Percentiles rank a stretch among this genome's conserved stretches.
These are phyloP conservation scores for Colletotrichum euphorbiae DNA, from an alignment of 2,329 filamentous ascomycete species.

Conservation along the genomic window DNA sequence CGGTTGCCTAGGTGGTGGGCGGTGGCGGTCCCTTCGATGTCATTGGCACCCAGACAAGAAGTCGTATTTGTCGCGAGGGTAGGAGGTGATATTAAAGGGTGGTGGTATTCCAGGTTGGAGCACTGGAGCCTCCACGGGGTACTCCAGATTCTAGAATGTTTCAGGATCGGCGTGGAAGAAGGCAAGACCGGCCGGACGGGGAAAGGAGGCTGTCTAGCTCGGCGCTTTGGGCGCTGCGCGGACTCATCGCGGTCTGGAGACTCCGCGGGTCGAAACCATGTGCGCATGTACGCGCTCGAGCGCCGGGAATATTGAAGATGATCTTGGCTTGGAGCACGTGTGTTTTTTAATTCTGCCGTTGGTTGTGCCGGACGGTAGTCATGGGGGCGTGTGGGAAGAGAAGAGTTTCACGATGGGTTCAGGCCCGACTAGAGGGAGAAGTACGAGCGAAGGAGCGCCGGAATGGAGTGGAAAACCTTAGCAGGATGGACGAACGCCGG, in stretches of 20 bases:
- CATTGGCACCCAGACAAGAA: slow-evolving; percentile 12
- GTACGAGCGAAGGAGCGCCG: slow-evolving; percentile 3
- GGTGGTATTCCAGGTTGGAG: not conserved
- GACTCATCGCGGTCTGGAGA: not conserved
- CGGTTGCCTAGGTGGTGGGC: not conserved
- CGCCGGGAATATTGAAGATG: not conserved
- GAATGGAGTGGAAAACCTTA: slow-evolving; percentile 1
- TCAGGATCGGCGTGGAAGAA: slow-evolving; percentile 18
- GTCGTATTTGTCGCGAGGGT: not conserved
- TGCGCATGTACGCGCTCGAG: not conserved
- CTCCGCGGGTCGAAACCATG: not conserved
- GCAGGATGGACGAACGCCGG: not conserved
- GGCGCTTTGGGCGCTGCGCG: slow-evolving; percentile 34
- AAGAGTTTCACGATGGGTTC: slow-evolving; percentile 34
- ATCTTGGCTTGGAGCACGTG: not conserved
- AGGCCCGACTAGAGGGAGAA: not conserved
- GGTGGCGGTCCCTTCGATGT: not conserved
- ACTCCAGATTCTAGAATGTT: slow-evolving; percentile 34
- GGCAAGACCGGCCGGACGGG: not conserved
- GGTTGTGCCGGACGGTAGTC: not conserved
- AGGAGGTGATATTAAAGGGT: not conserved
- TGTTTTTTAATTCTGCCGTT: not conserved
- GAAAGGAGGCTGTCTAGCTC: slow-evolving; percentile 11
- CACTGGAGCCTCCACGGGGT: slow-evolving; percentile 21
- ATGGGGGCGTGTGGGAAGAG: not conserved